Evolutionary conservation across 345 rosid species (phyloP).

Genomic region (Pugionium cornutum): DNA sequence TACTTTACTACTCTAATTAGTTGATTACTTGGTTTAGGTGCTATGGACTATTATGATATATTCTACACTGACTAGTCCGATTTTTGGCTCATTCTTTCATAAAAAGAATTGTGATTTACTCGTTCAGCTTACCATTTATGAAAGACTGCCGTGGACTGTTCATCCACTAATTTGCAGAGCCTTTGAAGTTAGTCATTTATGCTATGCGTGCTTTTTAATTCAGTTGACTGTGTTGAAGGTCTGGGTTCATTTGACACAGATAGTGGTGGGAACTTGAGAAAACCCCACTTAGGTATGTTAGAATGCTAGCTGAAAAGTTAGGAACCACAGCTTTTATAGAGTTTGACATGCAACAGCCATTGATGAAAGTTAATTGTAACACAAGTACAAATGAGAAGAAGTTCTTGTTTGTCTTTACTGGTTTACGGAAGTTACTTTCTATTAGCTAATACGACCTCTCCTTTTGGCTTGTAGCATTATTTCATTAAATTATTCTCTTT

Average conservation of each 20-base stretch:
- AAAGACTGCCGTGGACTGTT: not conserved
- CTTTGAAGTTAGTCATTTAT: not conserved
- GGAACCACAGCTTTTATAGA: conserved; percentile 1
- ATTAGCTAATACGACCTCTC: too few species aligned
- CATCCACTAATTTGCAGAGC: not conserved
- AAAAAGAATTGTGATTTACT: conserved; percentile 1
- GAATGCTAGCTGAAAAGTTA: not conserved
- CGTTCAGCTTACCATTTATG: not conserved
- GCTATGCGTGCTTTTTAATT: not conserved
- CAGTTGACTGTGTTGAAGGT: not conserved
- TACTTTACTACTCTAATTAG: conserved; percentile 6
- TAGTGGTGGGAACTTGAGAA: not conserved
- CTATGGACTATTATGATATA: not conserved
- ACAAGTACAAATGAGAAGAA: not conserved
- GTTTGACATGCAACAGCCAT: not conserved
- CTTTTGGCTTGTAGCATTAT: too few species aligned
- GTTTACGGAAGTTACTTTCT: too few species aligned
- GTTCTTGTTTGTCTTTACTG: not conserved
- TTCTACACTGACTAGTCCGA: not conserved
- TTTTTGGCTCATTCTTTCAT: not conserved
- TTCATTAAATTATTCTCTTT: not conserved
- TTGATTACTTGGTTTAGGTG: not conserved
- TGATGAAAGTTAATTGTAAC: not conserved
- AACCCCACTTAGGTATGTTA: not conserved
- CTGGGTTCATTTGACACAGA: too few species aligned